phyloP scores from a whole-genome alignment of 176 grass and related monocot genomes.

The Carex kokanica region DNA sequence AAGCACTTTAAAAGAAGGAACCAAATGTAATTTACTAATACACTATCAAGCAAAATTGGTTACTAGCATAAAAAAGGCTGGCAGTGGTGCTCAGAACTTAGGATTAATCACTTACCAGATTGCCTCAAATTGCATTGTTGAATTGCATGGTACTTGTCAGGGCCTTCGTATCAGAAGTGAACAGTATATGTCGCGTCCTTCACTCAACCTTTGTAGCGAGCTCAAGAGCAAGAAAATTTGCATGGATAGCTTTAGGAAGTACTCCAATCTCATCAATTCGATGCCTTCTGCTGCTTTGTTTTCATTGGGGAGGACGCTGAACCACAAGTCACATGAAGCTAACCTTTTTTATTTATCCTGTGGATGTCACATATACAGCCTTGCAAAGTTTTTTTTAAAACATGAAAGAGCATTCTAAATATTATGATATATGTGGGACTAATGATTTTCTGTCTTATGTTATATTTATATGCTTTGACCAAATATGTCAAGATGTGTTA shows the following conservation, averaged over 20 bases:
- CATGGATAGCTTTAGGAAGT: slow-evolving; percentile 46
- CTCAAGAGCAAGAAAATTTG: slow-evolving; percentile 37
- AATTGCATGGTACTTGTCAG: slow-evolving; percentile 26
- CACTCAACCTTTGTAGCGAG: not conserved
- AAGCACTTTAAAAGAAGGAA: not conserved
- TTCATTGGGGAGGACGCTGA: too few relatives aligned
- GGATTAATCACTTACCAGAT: not conserved
- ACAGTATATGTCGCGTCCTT: too few relatives aligned
- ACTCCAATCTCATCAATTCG: slow-evolving; percentile 49
- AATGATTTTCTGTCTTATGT: too few relatives aligned
- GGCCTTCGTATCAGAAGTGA: not conserved
- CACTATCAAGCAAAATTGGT: not conserved
- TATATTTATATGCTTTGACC: too few relatives aligned
- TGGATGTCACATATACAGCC: too few relatives aligned
- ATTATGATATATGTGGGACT: too few relatives aligned
- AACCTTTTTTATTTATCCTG: too few relatives aligned
- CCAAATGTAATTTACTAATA: not conserved
- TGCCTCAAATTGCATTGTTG: not conserved
- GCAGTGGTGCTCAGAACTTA: not conserved
- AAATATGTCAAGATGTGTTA: too few relatives aligned
- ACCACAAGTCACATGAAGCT: too few relatives aligned
- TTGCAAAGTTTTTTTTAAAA: too few relatives aligned
- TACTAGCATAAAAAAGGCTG: not conserved
- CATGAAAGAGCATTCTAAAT: too few relatives aligned
- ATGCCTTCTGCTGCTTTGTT: slow-evolving; percentile 17